Conservation (phyloP, 169 alveolate genomes). For the Amoebophrya sp. region DNA sequence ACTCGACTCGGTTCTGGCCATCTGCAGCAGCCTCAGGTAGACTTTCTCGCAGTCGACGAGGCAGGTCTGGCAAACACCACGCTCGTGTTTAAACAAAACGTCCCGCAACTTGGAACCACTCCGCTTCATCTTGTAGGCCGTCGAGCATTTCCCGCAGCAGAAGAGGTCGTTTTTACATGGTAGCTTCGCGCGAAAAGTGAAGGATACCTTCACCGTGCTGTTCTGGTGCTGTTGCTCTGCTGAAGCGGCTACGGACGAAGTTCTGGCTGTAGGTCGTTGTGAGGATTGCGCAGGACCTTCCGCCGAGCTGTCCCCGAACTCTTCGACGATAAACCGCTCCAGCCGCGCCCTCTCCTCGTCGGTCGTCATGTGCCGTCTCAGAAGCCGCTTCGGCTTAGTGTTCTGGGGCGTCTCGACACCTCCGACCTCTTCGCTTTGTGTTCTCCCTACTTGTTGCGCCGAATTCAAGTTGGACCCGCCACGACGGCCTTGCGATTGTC, state of each 20-base stretch:
- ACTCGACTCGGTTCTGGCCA: neutral
- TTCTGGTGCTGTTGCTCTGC: no score
- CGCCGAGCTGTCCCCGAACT: neutral
- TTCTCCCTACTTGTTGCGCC: no score
- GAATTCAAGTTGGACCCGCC: no score
- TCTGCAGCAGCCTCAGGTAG: neutral
- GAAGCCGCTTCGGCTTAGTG: neutral
- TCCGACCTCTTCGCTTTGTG: no score
- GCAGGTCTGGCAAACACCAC: no score
- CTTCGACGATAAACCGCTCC: neutral
- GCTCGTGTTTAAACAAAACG: no score
- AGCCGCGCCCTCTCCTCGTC: neutral
- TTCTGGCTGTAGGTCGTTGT: no score
- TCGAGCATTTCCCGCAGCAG: neutral
- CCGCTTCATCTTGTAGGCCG: neutral
- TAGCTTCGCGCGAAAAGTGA: neutral
- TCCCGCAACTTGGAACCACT: neutral
- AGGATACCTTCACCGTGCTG: neutral
- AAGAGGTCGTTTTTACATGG: neutral
- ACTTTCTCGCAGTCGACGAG: no score
- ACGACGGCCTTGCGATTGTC: no score
- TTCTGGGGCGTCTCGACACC: neutral
- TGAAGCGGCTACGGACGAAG: neutral
- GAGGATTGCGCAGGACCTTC: no score
- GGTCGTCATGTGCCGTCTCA: neutral